A percentile compares a stretch with the other conserved stretches of the same genome.
Conservation (phyloP, 1,284 basidiomycete genomes). For the Heterobasidion annosum region DNA sequence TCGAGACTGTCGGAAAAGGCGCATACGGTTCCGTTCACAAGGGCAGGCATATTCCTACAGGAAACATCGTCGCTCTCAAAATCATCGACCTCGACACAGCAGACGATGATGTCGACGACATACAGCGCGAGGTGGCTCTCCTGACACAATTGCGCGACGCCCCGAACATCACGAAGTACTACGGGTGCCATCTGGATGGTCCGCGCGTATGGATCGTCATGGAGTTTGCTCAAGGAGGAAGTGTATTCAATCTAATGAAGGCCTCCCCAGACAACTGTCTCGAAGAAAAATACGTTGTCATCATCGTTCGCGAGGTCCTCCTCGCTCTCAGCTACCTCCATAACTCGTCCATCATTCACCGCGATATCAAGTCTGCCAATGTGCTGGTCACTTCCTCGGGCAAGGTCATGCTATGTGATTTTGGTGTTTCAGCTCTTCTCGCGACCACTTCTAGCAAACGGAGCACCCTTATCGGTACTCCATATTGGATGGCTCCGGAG, state of each 20-base stretch:
- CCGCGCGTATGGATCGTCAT: slow-evolving; percentile 98
- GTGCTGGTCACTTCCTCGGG: slow-evolving; percentile 82
- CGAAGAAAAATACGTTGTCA: slow-evolving; percentile 83
- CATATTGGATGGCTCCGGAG: slow-evolving; percentile 99
- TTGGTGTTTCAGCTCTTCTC: slow-evolving; percentile 92
- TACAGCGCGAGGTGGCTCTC: slow-evolving; percentile 93
- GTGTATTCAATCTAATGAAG: slow-evolving; percentile 84
- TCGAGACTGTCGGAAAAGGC: slow-evolving; percentile 78
- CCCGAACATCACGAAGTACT: slow-evolving; percentile 93
- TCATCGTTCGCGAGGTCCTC: slow-evolving; percentile 89
- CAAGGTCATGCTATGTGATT: slow-evolving; percentile 92
- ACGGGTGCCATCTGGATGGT: slow-evolving; percentile 91
- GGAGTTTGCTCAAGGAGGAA: slow-evolving; percentile 96
- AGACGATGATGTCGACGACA: slow-evolving; percentile 95
- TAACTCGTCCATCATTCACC: slow-evolving; percentile 90
- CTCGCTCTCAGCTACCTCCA: slow-evolving; percentile 84
- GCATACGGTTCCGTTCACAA: slow-evolving; percentile 96
- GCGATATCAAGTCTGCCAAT: slow-evolving; percentile 96
- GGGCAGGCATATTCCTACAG: slow-evolving; percentile 77
- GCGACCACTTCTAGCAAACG: slow-evolving; percentile 84
- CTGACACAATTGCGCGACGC: slow-evolving; percentile 83
- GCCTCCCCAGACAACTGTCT: slow-evolving; percentile 77
- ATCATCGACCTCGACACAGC: slow-evolving; percentile 98
- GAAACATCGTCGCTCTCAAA: slow-evolving; percentile 89
- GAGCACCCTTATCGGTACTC: slow-evolving; percentile 92